Base-by-base conservation (phyloP, 768 basidiomycete species). In the Boletus tomentosulus region DNA sequence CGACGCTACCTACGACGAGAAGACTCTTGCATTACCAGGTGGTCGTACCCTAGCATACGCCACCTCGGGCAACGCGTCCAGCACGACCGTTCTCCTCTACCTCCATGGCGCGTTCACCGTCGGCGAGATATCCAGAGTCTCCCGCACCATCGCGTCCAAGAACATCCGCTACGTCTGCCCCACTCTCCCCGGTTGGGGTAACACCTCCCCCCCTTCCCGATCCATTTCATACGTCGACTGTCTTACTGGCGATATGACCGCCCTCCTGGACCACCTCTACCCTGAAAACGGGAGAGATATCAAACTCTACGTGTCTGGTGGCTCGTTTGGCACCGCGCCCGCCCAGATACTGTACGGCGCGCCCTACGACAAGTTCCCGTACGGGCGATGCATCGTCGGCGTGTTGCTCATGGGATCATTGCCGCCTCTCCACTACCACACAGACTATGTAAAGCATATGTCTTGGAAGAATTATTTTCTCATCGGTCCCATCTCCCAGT, bases 131-230 rank as follows among this genome's bases (percentile, higher is more conserved):
- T 65, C 70, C 31, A 57, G 54, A 1, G 59, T 70, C 8, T 71
- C 75, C 3, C 70, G 63, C 13, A 58, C 66, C 28, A 59, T 80
- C 52, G 33, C 70, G 10, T 69, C 75, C 15, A 76, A 72, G 57
- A 61, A 73, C 42, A 64, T 78, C 4, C 81, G 80, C 59, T 68
- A 69, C 48, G 62, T 84, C 38, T 71, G 76, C 11, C 81, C 81
- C 3, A 79, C 82, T 9, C 76, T 84, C 31, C 78, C 80, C 22
- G 83, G 81, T 2, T 84, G 83, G 82, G 82, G 82, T 3, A 72
- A 72, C 43, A 77, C 82, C 6, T 79, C 81, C 0, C 74, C 78
- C 1, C 63, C 74, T 6, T 63, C 62, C 4, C 55, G 68, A 8
- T 53, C 65, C 8, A 53, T 63, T 0, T 60, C 74, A 2, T 83